Evolutionary conservation across 805 yeast species (phyloP), one percentile per base, ranked within the genome.

Genomic region (Metschnikowia proteae): DNA sequence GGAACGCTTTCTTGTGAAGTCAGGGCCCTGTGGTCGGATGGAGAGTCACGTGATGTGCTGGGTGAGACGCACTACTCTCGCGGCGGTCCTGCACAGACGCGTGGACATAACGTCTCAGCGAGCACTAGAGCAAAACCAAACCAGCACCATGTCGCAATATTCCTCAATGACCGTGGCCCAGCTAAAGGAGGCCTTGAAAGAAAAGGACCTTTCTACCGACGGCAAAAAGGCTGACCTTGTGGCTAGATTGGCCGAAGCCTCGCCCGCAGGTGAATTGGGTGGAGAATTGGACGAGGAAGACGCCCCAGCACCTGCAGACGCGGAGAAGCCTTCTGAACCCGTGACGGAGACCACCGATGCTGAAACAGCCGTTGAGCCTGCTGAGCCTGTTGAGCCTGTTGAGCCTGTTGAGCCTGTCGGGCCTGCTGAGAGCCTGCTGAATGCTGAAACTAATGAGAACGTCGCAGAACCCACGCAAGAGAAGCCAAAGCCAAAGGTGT

Each of bases 201-300:
- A 76, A 23, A 82, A 83, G 52, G 86, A 84, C 1, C 76, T 92
- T 44, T 65, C 94, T 2, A 72, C 74, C 5, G 79, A 79, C 35
- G 98, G 98, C 23, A 83, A 88, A 58, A 92, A 92, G 66, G 82
- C 85, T 38, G 97, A 89, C 45, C 70, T 86, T 56, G 71, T 86
- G 48, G 78, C 78, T 11, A 77, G 94, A 58, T 70, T 86, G 53
- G 79, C 74, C 50, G 88, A 82, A 52, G 65, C 76, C 30, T 91
- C 83, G 57, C 27, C 48, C 28, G 33, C 36, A n/a, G 38, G 38
- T 17, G 48, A 39, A 9, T 17, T 33, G 44, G 50, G 37, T 32
- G 43, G 27, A 10, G 46, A 48, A 9, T 42, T 38, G 13, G 47
- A 43, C 9, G 46, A 42, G 6, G 38, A 30, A 2, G 47, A 42